Conservation (phyloP, 1,284 basidiomycete species). For the Takashimella koratensis region DNA sequence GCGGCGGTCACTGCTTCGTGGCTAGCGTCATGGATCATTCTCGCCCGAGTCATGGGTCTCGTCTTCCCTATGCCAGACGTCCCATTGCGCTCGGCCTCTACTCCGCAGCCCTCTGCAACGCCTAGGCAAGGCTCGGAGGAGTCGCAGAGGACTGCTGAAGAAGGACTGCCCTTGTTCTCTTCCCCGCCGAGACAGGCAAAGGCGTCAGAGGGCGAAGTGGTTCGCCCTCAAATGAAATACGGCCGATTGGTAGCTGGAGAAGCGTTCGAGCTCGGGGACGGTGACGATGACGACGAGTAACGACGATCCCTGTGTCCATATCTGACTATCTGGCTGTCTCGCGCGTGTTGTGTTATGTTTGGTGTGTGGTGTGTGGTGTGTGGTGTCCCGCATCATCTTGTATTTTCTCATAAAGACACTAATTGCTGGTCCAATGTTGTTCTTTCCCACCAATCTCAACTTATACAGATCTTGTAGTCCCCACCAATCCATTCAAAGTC, state of each 20-base stretch:
- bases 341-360: too few relatives aligned
- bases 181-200: neutral
- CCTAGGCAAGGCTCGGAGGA: conserved; percentile 5
- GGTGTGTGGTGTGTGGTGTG: too few relatives aligned
- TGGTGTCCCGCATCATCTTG: too few relatives aligned
- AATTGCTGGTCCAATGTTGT: too few relatives aligned
- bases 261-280: conserved; percentile 37
- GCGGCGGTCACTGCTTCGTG: conserved; percentile 26
- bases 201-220: neutral
- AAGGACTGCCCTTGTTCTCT: neutral
- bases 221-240: conserved; percentile 24
- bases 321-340: too few relatives aligned
- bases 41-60: conserved; percentile 28
- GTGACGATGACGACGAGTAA: conserved; percentile 26
- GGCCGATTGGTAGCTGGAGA: conserved; percentile 36
- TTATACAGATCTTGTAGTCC: too few relatives aligned
- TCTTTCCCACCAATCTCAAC: too few relatives aligned
- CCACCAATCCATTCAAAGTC: too few relatives aligned
- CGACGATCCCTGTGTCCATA: too few relatives aligned
- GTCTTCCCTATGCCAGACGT: conserved; percentile 33
- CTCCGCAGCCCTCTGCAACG: neutral
- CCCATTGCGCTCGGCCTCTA: neutral
- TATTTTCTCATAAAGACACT: too few relatives aligned
- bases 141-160: neutral
- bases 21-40: conserved; percentile 29